Conservation (phyloP, 345 rosid species). For the Carallia brachiata region DNA sequence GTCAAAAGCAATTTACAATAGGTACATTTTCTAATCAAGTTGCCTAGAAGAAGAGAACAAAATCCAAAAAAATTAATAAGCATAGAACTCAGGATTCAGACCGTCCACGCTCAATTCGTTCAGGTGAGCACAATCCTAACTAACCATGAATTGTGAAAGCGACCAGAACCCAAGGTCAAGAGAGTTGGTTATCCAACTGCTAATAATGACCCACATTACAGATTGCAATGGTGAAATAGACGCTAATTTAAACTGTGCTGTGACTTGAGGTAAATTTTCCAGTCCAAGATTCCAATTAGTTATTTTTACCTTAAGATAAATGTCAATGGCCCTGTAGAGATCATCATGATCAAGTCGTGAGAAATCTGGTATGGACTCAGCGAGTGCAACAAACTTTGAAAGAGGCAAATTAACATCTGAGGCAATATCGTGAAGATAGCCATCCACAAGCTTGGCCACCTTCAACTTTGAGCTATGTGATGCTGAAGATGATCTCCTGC, state of each 20-base stretch:
- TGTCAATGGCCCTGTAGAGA: conserved; percentile 92
- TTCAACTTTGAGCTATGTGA: conserved; percentile 92
- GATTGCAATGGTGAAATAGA: conserved; percentile 24
- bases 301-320: conserved; percentile 84
- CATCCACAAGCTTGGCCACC: conserved; percentile 92
- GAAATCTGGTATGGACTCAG: conserved; percentile 77
- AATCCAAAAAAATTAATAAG: neutral
- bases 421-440: conserved; percentile 81
- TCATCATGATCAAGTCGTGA: conserved; percentile 88
- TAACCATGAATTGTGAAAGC: conserved; percentile 18
- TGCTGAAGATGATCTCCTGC: conserved; percentile 94
- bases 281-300: neutral
- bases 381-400: conserved; percentile 70
- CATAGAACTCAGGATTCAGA: neutral
- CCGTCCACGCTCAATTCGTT: conserved; percentile 14
- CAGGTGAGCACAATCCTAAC: conserved; percentile 35
- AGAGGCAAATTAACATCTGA: conserved; percentile 71
- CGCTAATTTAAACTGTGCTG: conserved; percentile 9
- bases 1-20: neutral
- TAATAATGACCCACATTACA: conserved; percentile 35
- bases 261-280: conserved; percentile 10
- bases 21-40: neutral
- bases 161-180: conserved; percentile 38
- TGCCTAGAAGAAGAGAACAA: neutral
- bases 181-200: conserved; percentile 50